phyloP scores from a whole-genome alignment of 495 filamentous ascomycete species.

The Aspergillus incahuasiensis region DNA sequence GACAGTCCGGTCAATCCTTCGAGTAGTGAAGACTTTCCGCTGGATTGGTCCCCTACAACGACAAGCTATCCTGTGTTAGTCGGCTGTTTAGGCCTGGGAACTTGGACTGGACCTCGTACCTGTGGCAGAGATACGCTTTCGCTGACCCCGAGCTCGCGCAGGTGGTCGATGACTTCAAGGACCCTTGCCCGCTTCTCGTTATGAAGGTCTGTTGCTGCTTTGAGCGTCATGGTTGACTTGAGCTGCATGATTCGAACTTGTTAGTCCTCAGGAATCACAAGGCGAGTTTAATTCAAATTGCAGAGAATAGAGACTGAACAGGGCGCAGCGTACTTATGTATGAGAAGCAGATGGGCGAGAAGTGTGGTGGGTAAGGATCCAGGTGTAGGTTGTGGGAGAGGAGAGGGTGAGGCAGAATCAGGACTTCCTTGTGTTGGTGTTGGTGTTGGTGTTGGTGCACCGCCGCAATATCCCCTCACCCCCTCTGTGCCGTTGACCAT shows the following conservation, averaged over 20 bases:
- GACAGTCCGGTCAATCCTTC: slow-evolving; percentile 49
- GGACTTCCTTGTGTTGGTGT: no score
- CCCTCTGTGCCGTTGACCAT: no score
- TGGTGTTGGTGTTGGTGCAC: background rate
- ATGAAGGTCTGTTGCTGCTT: background rate
- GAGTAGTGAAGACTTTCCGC: slow-evolving; percentile 50
- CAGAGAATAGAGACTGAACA: no score
- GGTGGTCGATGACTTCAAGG: slow-evolving; percentile 27
- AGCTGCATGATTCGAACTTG: background rate
- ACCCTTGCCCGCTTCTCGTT: slow-evolving; percentile 10
- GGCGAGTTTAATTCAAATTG: no score
- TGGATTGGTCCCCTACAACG: slow-evolving; percentile 43
- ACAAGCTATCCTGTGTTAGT: slow-evolving; percentile 27
- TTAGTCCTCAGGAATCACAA: no score
- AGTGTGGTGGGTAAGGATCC: no score
- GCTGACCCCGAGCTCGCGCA: slow-evolving; percentile 30
- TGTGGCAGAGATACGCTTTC: slow-evolving; percentile 36
- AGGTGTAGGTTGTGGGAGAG: no score
- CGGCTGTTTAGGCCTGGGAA: background rate
- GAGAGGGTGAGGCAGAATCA: no score
- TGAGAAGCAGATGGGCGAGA: no score
- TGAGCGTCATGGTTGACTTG: background rate
- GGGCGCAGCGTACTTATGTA: no score
- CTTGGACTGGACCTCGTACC: slow-evolving; percentile 15
- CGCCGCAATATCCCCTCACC: background rate